phyloP scores from a whole-genome alignment of 352 stramenopile species.

The Phytopythium sindhum region DNA sequence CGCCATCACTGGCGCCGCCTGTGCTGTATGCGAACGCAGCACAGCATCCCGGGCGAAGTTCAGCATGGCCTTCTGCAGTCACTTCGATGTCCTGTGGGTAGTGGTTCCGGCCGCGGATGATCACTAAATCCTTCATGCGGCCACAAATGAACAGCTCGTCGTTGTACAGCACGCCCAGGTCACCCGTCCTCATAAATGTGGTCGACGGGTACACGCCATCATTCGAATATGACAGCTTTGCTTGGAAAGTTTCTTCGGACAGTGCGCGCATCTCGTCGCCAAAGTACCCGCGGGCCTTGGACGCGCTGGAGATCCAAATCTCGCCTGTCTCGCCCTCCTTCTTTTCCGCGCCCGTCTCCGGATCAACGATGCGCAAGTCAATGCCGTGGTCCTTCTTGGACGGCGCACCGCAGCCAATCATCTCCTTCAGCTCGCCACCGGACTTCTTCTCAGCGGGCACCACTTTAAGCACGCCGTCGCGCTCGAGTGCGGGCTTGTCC shows the following conservation, averaged over 20 bases:
- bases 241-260: constrained; percentile 90
- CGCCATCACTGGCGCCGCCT: constrained; percentile 23
- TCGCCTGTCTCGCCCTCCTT: constrained; percentile 73
- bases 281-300: constrained; percentile 95
- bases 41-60: constrained; percentile 92
- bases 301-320: constrained; percentile 86
- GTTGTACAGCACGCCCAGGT: constrained; percentile 97
- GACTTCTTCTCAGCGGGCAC: constrained; percentile 7
- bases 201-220: constrained; percentile 14
- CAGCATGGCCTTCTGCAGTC: constrained; percentile 80
- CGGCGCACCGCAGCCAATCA: constrained; percentile 95
- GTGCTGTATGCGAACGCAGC: constrained; percentile 90
- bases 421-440: constrained; percentile 51
- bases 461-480: constrained; percentile 55
- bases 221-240: constrained; percentile 42
- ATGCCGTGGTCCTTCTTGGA: constrained; percentile 80
- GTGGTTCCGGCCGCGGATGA: constrained; percentile 98
- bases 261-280: constrained; percentile 66
- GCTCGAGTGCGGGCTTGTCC: constrained; percentile 89
- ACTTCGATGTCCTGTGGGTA: constrained; percentile 99
- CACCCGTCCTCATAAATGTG: constrained; percentile 93
- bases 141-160: constrained; percentile 97
- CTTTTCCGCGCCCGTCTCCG: constrained; percentile 48
- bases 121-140: constrained; percentile 98
- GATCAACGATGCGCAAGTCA: constrained; percentile 93